Evolutionary conservation across 192 early-diverging fungal species (phyloP).

Genomic region (Funneliformis mosseae): DNA sequence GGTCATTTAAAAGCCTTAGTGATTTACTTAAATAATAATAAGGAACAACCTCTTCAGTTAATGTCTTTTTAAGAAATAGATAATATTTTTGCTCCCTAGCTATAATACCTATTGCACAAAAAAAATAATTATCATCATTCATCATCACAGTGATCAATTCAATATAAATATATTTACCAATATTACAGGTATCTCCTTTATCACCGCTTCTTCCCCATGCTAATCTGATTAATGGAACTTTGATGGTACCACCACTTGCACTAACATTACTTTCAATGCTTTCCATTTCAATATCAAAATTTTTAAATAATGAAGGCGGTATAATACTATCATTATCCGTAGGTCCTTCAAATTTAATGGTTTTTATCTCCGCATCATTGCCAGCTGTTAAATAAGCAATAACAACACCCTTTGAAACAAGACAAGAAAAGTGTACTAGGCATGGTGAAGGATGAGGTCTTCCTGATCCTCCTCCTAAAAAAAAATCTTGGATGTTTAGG

Average conservation of each 20-base stretch:
- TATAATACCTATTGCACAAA: constrained; percentile 47
- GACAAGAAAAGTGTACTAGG: constrained; percentile 61
- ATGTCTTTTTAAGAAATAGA: constrained; percentile 53
- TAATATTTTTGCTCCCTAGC: constrained; percentile 59
- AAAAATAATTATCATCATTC: not conserved
- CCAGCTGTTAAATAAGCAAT: constrained; percentile 47
- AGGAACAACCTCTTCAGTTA: constrained; percentile 47
- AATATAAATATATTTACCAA: constrained; percentile 30
- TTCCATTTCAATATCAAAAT: constrained; percentile 18
- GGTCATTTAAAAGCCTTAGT: not conserved
- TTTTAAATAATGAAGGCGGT: constrained; percentile 34
- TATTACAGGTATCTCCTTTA: constrained; percentile 65
- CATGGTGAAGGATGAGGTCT: constrained; percentile 61
- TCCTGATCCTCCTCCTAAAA: constrained; percentile 50
- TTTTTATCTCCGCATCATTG: constrained; percentile 25
- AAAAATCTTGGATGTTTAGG: constrained; percentile 30
- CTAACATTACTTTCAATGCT: constrained; percentile 15
- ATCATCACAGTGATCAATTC: not conserved
- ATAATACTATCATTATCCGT: constrained; percentile 40
- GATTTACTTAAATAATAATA: not conserved
- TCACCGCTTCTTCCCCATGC: constrained; percentile 67
- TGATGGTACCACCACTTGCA: constrained; percentile 36
- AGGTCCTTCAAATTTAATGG: constrained; percentile 36
- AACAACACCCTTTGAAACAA: constrained; percentile 55
- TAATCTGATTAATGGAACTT: constrained; percentile 56